Base-by-base conservation (phyloP, 202 grass and related monocot species). In the Zizania palustris region DNA sequence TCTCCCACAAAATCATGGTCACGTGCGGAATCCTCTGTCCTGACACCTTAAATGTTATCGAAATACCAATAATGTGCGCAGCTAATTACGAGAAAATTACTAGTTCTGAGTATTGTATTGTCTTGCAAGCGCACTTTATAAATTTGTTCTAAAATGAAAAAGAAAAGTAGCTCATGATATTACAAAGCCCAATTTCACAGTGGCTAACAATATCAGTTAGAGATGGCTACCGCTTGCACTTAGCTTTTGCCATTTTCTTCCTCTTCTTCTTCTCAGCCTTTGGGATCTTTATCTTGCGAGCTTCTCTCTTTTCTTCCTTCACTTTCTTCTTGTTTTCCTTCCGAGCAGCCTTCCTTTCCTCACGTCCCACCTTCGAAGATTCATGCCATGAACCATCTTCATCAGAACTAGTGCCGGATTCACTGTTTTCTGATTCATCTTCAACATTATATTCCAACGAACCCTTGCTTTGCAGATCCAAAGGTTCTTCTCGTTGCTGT, bases 321-420 rank as follows among this genome's bases (percentile, higher is more conserved):
- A 98, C 95, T 71, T 89, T 95, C 78, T 98, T 98, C 70, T 95
- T 98, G 55, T 98, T 86, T 51, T 87, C 91, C 65, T 92, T 98
- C 62, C 95, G 65, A 49, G 85, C 91, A 69, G 80, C 83, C 78
- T 89, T 92, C 58, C 64, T 92, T 74, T 98, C 89, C 28, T 90
- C 91, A 0, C 85, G 87, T 36, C 73, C 87, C 87, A 94, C 40
- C 69, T 90, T 90, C 1, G 72, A 77, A 45, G 60, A 64, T 79
- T 86, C 87, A 0, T 67, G 63, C 77, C 75, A 82, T 0, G 62
- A 89, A 75, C 41, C 65, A 7, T 88, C 89, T 67, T 83, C 82
- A n/a, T 91, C 86, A 1, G 63, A 77, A 76, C 72, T 82, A 14
- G 72, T 69, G 69, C 67, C 78, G 45, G 79, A 85, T 82, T 87